Base-by-base conservation (phyloP, 352 stramenopile genomes). In the Blastocystis sp. region DNA sequence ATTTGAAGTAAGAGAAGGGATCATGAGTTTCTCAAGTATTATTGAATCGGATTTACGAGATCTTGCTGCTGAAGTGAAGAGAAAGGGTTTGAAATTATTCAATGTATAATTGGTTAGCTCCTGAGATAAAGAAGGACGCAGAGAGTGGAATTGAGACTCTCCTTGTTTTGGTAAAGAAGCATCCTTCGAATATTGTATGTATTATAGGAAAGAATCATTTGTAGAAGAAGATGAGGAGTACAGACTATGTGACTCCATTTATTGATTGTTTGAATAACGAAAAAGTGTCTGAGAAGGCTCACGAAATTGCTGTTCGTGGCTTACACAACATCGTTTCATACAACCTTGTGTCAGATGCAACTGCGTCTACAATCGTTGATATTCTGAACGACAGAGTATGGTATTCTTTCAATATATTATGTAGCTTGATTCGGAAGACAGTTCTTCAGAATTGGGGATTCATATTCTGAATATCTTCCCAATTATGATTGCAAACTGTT, bases 171-270 rank as follows among this genome's bases (percentile, higher is more conserved):
- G n/a, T 29, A 1, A 73, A 73, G 24, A 73, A 73, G 32, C 32
- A 73, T 37, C 24, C 61, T 5, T 52, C 21, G 14, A 73, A 73
- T 9, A 16, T 29, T 14, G 61, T 73, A 27, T 2, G 0, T 6
- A 46, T 73, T 27, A 29, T 14, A 29, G 61, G 12, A 49, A 27
- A 9, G 9, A 0, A 29, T 73, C 14, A 49, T 9, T 16, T 73
- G 61, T 73, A 73, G 61, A 73, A 73, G 32, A 73, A 73, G 61
- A 73, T 73, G 61, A 29, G 61, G 32, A 73, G 61, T n/a, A 73
- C 61, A 73, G 61, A 73, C 2, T 73, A 73, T 46, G 61, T 73
- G 12, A 73, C 61, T 9, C 61, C 61, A 7, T 73, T 73, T n/a
- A 73, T 73, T 29, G 61, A 73, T 14, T 73, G 61, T 73, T 46